Evolutionary conservation across 768 basidiomycete species (phyloP).

Genomic region (Boletus fagicola): DNA sequence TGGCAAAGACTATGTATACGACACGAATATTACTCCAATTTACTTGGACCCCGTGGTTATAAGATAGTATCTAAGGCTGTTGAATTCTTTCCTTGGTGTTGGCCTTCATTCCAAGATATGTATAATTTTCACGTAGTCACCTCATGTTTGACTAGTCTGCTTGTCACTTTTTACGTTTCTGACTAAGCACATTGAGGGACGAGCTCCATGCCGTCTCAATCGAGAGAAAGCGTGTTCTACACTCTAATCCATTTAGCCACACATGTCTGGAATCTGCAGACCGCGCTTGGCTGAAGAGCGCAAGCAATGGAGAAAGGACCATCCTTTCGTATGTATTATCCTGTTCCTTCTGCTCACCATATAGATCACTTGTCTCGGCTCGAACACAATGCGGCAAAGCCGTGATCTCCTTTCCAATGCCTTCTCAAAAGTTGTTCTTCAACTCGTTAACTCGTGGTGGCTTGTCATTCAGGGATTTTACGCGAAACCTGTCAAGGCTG

Average conservation of each 20-base stretch:
- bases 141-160: background rate
- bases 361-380: slow-evolving; percentile 1
- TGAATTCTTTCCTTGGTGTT: background rate
- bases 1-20: slow-evolving; percentile 20
- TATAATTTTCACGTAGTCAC: background rate
- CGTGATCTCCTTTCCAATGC: background rate
- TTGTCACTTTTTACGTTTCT: slow-evolving; percentile 3
- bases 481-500: slow-evolving; percentile 85
- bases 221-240: background rate
- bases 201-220: too few relatives aligned
- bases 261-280: slow-evolving; percentile 88
- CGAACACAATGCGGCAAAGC: slow-evolving; percentile 1
- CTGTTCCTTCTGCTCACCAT: background rate
- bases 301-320: slow-evolving; percentile 98
- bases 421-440: background rate
- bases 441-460: slow-evolving; percentile 3
- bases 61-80: background rate
- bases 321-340: slow-evolving; percentile 81
- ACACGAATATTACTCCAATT: slow-evolving; percentile 21
- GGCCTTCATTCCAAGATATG: background rate
- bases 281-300: slow-evolving; percentile 93
- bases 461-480: slow-evolving; percentile 78
- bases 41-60: slow-evolving; percentile 11
- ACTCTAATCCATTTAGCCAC: slow-evolving; percentile 3
- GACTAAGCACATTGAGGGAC: slow-evolving; percentile 17